phyloP scores from a whole-genome alignment of 2,329 filamentous ascomycete genomes.

The Neonectria sp. region DNA sequence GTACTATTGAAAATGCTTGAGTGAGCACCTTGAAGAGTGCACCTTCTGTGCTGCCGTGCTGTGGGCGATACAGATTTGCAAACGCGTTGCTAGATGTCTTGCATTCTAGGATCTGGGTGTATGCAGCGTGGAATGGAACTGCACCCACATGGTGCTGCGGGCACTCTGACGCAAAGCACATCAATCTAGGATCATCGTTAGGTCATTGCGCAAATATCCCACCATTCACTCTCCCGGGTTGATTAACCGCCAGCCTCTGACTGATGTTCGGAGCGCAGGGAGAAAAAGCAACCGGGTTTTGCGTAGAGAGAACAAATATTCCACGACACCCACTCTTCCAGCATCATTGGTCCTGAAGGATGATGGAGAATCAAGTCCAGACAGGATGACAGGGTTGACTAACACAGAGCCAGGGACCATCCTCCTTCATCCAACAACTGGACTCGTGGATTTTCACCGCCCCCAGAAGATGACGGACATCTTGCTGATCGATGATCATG shows the following conservation, averaged over 20 bases:
- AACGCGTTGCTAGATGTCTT: constrained; percentile 1
- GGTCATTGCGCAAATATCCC: constrained; percentile 9
- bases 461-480: constrained; percentile 13
- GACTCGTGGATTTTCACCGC: not conserved
- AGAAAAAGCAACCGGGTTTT: constrained; percentile 7
- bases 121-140: not conserved
- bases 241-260: not conserved
- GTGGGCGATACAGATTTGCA: too few species aligned
- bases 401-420: constrained; percentile 10
- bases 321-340: constrained; percentile 2
- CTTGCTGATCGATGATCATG: constrained; percentile 12
- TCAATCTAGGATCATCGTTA: not conserved
- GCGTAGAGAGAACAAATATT: not conserved
- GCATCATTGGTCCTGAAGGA: constrained; percentile 4
- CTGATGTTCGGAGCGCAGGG: not conserved
- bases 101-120: constrained; percentile 15
- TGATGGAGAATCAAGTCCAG: not conserved
- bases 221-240: constrained; percentile 1
- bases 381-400: constrained; percentile 1
- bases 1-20: not conserved
- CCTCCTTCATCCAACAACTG: constrained; percentile 2
- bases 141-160: not conserved
- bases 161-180: constrained; percentile 10
- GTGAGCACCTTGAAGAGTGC: too few species aligned
- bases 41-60: too few species aligned